A percentile compares a stretch with the other conserved stretches of the same genome.
phyloP scores from a whole-genome alignment of 2,329 filamentous ascomycete genomes.

The Karstenula rhodostoma region DNA sequence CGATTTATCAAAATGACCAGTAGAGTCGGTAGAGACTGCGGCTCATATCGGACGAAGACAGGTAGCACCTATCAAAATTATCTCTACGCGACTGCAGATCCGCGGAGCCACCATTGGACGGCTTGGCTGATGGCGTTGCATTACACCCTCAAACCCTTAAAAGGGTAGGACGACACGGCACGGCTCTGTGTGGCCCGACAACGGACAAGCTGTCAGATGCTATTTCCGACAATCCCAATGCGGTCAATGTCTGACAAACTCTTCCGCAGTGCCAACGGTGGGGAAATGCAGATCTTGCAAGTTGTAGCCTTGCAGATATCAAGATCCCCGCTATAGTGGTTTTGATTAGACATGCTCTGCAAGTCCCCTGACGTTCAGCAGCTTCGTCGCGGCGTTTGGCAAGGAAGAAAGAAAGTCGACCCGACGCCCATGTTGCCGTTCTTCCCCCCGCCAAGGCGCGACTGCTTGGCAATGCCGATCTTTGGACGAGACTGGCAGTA shows the following conservation, averaged over 20 bases:
- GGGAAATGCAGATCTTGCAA: neutral
- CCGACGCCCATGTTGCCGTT: neutral
- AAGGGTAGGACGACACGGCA: neutral
- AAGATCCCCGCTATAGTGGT: neutral
- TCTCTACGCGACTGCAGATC: neutral
- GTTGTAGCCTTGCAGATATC: neutral
- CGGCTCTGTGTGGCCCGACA: neutral
- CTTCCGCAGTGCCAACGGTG: neutral
- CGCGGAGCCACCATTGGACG: neutral
- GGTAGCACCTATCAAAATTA: neutral
- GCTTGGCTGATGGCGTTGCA: neutral
- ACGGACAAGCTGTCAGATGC: neutral
- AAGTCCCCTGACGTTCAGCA: neutral
- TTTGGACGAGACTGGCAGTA: neutral
- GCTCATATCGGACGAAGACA: neutral
- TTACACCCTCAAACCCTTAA: neutral
- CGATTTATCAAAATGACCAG: neutral
- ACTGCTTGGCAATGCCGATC: neutral
- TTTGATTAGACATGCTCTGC: neutral
- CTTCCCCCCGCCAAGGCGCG: neutral
- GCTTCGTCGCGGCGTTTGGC: neutral
- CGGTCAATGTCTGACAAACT: neutral
- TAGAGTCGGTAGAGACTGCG: neutral
- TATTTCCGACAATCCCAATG: neutral
- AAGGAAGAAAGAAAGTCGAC: neutral